Base-by-base conservation (phyloP, 345 rosid species). In the Salix purpurea region DNA sequence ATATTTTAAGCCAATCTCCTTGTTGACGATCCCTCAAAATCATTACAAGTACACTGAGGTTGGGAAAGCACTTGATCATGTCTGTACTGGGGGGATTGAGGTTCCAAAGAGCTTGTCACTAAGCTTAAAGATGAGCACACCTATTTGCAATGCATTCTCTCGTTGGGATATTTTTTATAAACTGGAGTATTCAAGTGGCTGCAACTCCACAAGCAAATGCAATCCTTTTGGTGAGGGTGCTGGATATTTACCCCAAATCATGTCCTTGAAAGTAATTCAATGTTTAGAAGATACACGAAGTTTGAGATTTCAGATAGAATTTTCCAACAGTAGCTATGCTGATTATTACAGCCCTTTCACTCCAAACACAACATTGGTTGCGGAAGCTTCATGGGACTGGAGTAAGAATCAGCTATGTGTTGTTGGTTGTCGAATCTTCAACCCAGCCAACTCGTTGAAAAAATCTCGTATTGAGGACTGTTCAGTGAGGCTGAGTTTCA, bases 341-440 rank as follows among this genome's bases (percentile, higher is more conserved):
- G 21, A 23, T 6, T 70, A 48, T 62, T 30, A 75, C 52, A 1
- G 2, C 11, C 37, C 69, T 34, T 82, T 85, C 69, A 72, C 44
- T 68, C 78, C 84, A 4, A 76, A 72, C 18, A 78, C 74, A 69
- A 39, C 81, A 6, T 73, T 82, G 54, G 70, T 85, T 7, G 85
- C 78, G 1, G 85, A 85, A 72, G 88, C 84, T 75, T 69, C 76
- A 19, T 82, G 85, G 87, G 79, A 82, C 54, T 36, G 48, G 52
- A 73, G 40, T 77, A 78, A 58, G 72, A 80, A 76, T 42, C 70
- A 26, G 73, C 44, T 85, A 13, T 78, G 71, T 36, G 69, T 16
- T 69, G 82, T 67, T 71, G 88, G 79, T 60, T 82, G 85, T 40
- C 72, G 82, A 78, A 73, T 85, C 71, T 21, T n/a, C 39, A 70